Evolutionary conservation across 768 basidiomycete species (phyloP).

Genomic region (Lactarius tabidus): DNA sequence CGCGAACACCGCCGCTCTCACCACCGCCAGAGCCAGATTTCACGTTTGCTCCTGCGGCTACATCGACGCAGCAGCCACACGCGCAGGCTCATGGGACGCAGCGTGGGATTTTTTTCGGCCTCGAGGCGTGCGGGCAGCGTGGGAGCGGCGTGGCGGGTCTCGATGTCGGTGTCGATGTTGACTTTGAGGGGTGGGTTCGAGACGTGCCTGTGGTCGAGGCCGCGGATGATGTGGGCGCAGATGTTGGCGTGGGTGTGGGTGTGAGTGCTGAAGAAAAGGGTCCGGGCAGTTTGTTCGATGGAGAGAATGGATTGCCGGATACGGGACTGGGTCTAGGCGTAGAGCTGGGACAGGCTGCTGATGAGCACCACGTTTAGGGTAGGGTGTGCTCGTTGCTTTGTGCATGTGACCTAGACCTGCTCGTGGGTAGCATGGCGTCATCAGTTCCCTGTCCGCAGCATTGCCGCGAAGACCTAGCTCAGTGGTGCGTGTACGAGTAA

Average conservation of each 20-base stretch:
- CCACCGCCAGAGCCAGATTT: constrained; percentile 34
- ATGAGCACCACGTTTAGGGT: constrained; percentile 8
- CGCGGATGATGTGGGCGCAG: constrained; percentile 12
- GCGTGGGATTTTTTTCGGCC: constrained; percentile 60
- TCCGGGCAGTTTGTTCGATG: not conserved
- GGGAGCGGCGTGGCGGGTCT: constrained; percentile 46
- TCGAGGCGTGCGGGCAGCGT: constrained; percentile 49
- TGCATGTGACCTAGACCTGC: not conserved
- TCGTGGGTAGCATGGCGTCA: not conserved
- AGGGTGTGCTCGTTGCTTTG: not conserved
- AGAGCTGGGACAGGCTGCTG: not conserved
- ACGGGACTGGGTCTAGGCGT: not conserved
- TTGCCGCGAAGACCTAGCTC: not conserved
- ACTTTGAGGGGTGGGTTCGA: constrained; percentile 51
- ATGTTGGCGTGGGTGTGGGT: not conserved
- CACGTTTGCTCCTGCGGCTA: constrained; percentile 37
- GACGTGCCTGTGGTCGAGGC: constrained; percentile 37
- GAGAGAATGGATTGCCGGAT: not conserved
- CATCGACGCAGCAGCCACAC: constrained; percentile 35
- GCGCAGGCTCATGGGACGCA: constrained; percentile 33
- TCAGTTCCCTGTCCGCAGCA: not conserved
- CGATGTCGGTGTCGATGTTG: constrained; percentile 49
- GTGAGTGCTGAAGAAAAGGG: not conserved
- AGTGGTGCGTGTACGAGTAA: not conserved
- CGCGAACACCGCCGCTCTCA: constrained; percentile 26